Evolutionary conservation across 306 rosid genomes (phyloP), one percentile per base, ranked within the genome.

Genomic region (Lathyrus oleraceus): DNA sequence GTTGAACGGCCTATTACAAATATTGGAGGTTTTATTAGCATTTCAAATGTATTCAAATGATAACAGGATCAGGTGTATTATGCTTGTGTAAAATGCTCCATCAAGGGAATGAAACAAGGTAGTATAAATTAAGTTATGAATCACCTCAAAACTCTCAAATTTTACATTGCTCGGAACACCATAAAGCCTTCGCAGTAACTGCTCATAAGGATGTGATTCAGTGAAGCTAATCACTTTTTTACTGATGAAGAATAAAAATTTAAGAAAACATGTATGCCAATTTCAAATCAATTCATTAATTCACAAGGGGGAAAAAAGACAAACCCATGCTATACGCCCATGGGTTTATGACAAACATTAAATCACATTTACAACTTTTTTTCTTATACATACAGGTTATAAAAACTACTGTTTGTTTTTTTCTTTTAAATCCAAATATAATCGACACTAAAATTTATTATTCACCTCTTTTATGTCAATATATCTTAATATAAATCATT

Each of bases 11-110:
- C 30, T 19, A 30, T 40, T 58, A 8, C 3, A 6, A 62, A 58
- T 21, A n/a, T 28, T 64, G 54, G 13, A n/a, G 8, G 19, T 47
- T 81, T 9, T 35, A 38, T 64, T 30, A 20, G n/a, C 44, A 62
- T 62, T 48, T 58, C 23, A 21, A 28, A 42, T 20, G 56, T 17
- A 68, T 48, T 23, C 25, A n/a, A 44, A 17, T 20, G 61, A 16
- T 25, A 62, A 38, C 20, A 20, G 32, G 30, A 6, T 53, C 15
- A 53, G 1, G 28, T 3, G 3, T 1, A 3, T 4, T n/a, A 52
- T 19, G 61, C 35, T 39, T 5, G 21, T 40, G 70, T 27, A 32
- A 64, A 35, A 20, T 67, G 35, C 20, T 57, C 17, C 65, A 35
- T 11, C 20, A 52, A 23, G 57, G 13, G 42, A 23, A 38, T 13